These are phyloP conservation scores for Hirsutella thompsonii DNA, from an alignment of 2,329 filamentous ascomycete species.

Conservation along the genomic window DNA sequence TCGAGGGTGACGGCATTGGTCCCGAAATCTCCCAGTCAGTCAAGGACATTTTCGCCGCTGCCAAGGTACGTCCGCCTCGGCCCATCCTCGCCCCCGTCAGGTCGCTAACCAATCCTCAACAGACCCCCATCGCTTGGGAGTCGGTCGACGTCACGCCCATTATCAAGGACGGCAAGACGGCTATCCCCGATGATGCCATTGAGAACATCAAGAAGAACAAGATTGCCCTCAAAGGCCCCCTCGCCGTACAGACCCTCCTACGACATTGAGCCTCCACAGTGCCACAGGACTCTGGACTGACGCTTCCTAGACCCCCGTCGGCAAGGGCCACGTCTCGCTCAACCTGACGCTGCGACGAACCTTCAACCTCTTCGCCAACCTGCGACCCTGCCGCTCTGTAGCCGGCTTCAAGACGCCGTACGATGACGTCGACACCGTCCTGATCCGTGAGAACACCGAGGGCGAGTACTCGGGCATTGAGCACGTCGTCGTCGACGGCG, in stretches of 20 bases:
- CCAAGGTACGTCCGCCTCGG: slow-evolving; percentile 52
- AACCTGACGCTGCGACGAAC: slow-evolving; percentile 97
- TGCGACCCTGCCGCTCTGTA: slow-evolving; percentile 94
- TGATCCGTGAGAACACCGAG: slow-evolving; percentile 99
- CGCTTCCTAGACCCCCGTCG: slow-evolving; percentile 63
- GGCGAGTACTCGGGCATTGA: slow-evolving; percentile 99
- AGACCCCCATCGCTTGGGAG: slow-evolving; percentile 94
- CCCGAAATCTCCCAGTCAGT: slow-evolving; percentile 96
- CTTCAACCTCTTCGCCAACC: slow-evolving; percentile 99
- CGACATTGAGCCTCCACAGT: background rate
- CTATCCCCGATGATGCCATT: slow-evolving; percentile 87
- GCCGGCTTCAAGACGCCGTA: slow-evolving; percentile 98
- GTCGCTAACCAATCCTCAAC: background rate
- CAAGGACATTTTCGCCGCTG: slow-evolving; percentile 96
- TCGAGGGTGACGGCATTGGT: slow-evolving; percentile 97
- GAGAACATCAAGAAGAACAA: slow-evolving; percentile 90
- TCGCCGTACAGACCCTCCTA: slow-evolving; percentile 54
- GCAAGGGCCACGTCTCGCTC: slow-evolving; percentile 97
- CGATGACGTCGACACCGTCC: slow-evolving; percentile 89
- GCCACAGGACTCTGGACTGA: background rate
- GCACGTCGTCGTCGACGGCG: slow-evolving; percentile 93
- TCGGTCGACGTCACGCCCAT: slow-evolving; percentile 90
- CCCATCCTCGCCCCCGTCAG: background rate
- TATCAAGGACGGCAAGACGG: slow-evolving; percentile 88
- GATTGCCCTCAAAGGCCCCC: slow-evolving; percentile 93